These are phyloP conservation scores for Magnusiomyces paraingens DNA, from an alignment of 1,139 yeast genomes.

Conservation along the genomic window DNA sequence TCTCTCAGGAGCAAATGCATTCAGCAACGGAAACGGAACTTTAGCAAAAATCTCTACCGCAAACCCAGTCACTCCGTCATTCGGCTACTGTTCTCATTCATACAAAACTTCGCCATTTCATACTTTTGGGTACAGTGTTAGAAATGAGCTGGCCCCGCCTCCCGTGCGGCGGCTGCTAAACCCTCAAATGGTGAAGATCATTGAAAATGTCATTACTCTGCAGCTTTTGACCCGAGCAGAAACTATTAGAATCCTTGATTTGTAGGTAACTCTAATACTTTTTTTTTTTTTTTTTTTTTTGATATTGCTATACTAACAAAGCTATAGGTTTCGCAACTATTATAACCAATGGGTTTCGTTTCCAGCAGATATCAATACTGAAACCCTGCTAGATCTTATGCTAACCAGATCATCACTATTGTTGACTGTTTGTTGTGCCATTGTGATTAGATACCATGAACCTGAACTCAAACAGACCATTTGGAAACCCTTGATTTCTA, in stretches of 20 bases:
- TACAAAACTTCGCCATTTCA: slow-evolving; percentile 47
- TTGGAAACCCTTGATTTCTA: slow-evolving; percentile 34
- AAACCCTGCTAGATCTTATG: slow-evolving; percentile 46
- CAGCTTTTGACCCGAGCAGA: slow-evolving; percentile 48
- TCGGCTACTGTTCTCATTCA: slow-evolving; percentile 40
- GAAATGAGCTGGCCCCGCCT: slow-evolving; percentile 35
- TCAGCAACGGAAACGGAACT: slow-evolving; percentile 2
- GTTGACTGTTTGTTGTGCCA: slow-evolving; percentile 58
- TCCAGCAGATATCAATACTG: slow-evolving; percentile 49
- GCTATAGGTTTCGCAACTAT: slow-evolving; percentile 50
- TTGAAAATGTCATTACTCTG: slow-evolving; percentile 42
- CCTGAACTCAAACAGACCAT: slow-evolving; percentile 35
- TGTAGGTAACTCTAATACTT: background rate
- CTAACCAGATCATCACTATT: slow-evolving; percentile 53
- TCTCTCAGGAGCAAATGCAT: background rate
- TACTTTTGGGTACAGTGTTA: slow-evolving; percentile 38
- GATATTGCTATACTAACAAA: no score
- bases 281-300: background rate
- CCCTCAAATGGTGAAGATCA: slow-evolving; percentile 30
- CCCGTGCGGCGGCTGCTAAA: slow-evolving; percentile 41
- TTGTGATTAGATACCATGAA: slow-evolving; percentile 50
- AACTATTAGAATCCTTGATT: slow-evolving; percentile 44
- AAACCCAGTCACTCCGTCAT: slow-evolving; percentile 26
- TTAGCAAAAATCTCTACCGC: slow-evolving; percentile 11
- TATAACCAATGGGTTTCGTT: slow-evolving; percentile 78